These are phyloP conservation scores for Epichloe gansuensis DNA, from an alignment of 2,329 filamentous ascomycete species.

Conservation along the genomic window DNA sequence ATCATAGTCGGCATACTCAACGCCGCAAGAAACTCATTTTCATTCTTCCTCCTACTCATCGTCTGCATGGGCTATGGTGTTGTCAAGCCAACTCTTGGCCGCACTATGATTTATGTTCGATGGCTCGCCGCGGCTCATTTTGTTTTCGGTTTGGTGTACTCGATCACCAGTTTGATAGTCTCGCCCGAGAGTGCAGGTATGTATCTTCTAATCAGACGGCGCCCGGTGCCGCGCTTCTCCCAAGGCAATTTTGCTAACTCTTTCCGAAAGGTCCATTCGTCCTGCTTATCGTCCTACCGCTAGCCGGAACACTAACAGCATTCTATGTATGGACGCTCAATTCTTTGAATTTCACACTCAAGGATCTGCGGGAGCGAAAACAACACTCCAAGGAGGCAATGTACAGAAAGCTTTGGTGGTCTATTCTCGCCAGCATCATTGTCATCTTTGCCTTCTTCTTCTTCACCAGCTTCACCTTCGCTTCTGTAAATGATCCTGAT, in stretches of 20 bases:
- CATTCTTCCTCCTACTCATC: constrained; percentile 93
- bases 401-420: constrained; percentile 99
- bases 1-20: constrained; percentile 88
- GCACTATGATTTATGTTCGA: constrained; percentile 88
- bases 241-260: constrained; percentile 10
- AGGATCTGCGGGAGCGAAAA: constrained; percentile 88
- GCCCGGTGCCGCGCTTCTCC: not conserved
- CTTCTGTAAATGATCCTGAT: constrained; percentile 69
- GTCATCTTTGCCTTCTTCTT: constrained; percentile 99
- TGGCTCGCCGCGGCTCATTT: constrained; percentile 88
- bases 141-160: constrained; percentile 86
- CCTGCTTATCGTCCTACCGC: constrained; percentile 81
- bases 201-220: constrained; percentile 11
- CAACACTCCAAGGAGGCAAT: constrained; percentile 87
- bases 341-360: constrained; percentile 86
- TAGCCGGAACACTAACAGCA: constrained; percentile 82
- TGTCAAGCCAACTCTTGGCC: constrained; percentile 83
- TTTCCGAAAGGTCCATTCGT: constrained; percentile 59
- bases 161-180: constrained; percentile 76
- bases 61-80: constrained; percentile 99
- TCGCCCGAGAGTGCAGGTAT: constrained; percentile 72
- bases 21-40: constrained; percentile 90
- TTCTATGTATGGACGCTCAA: constrained; percentile 99
- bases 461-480: constrained; percentile 93
- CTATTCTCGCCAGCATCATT: constrained; percentile 79